Percentiles rank a stretch among this genome's conserved stretches.
phyloP scores from a whole-genome alignment of 106 monocot genomes.

The Agapanthus africanus region DNA sequence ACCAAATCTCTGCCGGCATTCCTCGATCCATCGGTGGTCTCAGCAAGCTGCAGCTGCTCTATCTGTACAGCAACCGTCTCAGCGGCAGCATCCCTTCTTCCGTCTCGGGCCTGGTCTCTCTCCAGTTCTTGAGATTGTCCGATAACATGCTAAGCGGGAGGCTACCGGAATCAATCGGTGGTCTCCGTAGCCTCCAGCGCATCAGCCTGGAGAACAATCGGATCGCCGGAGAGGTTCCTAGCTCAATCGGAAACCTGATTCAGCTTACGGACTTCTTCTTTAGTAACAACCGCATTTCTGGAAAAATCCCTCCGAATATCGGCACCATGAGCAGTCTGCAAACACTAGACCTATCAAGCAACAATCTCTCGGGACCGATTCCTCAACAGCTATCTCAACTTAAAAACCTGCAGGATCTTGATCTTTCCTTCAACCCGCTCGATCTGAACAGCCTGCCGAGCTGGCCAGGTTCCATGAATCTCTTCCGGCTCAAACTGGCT shows the following conservation, averaged over 20 bases:
- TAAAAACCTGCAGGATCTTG: conserved; percentile 18
- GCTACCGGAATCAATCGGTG: conserved; percentile 21
- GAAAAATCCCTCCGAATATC: conserved; percentile 23
- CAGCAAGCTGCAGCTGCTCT: conserved; percentile 13
- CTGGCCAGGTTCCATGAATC: conserved; percentile 26
- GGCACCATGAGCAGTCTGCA: conserved; percentile 14
- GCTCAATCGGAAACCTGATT: conserved; percentile 15
- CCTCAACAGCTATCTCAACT: conserved; percentile 15
- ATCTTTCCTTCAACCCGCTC: conserved; percentile 34
- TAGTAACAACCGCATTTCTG: conserved; percentile 21
- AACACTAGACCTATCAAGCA: conserved; percentile 18
- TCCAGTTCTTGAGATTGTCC: conserved; percentile 19
- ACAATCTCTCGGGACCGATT: conserved; percentile 28
- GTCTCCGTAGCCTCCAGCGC: conserved; percentile 12
- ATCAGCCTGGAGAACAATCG: conserved; percentile 17
- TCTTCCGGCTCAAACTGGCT: conserved; percentile 30
- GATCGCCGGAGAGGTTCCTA: conserved; percentile 20
- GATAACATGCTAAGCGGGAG: conserved; percentile 19
- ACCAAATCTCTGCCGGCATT: conserved; percentile 23
- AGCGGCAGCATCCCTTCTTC: conserved; percentile 24
- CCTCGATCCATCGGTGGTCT: conserved; percentile 33
- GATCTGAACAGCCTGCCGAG: conserved; percentile 13
- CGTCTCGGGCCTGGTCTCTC: conserved; percentile 20
- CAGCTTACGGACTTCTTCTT: conserved; percentile 16
- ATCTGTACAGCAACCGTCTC: conserved; percentile 17